Evolutionary conservation across 768 basidiomycete species (phyloP).

Genomic region (Fomitopsis serialis): DNA sequence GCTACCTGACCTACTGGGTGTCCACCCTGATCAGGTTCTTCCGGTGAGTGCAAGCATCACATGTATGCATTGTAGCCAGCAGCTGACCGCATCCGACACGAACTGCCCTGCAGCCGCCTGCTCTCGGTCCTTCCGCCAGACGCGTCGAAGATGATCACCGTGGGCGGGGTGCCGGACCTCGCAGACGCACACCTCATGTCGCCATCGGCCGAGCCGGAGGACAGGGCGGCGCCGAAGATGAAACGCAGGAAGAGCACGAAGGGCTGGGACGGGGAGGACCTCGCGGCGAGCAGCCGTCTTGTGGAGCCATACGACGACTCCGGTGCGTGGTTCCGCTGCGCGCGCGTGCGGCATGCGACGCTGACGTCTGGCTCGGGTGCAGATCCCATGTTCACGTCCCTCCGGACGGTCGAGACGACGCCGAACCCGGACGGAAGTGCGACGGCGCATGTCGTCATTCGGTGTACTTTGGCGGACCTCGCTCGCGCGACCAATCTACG

Average conservation of each 20-base stretch:
- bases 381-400: conserved; percentile 50
- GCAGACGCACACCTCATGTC: conserved; percentile 23
- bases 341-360: not conserved
- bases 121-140: conserved; percentile 59
- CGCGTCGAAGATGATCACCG: conserved; percentile 36
- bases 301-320: conserved; percentile 13
- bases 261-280: conserved; percentile 71
- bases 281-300: conserved; percentile 10
- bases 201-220: conserved; percentile 15
- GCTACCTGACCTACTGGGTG: conserved; percentile 88
- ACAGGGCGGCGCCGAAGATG: conserved; percentile 17
- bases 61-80: not conserved
- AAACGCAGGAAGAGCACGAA: conserved; percentile 50
- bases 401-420: conserved; percentile 54
- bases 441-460: conserved; percentile 59
- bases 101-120: conserved; percentile 36
- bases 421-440: conserved; percentile 63
- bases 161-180: conserved; percentile 23
- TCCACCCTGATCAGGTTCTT: conserved; percentile 81
- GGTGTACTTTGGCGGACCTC: conserved; percentile 72
- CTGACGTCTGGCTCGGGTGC: not conserved
- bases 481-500: conserved; percentile 77
- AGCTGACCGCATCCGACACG: not conserved
- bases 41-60: conserved; percentile 35
- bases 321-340: conserved; percentile 9